These are phyloP conservation scores for Cephaloascus fragrans DNA, from an alignment of 805 yeast genomes.

Conservation along the genomic window DNA sequence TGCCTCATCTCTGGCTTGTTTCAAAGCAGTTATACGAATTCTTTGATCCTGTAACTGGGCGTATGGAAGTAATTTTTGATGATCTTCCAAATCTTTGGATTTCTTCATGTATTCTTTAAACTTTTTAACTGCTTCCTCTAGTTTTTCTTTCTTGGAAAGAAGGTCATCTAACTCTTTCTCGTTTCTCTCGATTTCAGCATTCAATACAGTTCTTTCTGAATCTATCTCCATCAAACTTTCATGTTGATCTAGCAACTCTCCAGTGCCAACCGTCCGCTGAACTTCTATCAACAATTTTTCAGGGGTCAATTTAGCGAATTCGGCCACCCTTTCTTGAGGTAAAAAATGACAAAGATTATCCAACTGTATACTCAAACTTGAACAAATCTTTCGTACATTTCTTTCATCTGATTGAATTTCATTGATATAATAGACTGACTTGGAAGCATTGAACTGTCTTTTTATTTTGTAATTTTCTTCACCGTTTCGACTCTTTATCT, in stretches of 20 bases:
- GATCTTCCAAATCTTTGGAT: conserved; percentile 23
- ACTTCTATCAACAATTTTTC: conserved; percentile 69
- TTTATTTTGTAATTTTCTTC: conserved; percentile 16
- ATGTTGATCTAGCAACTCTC: conserved; percentile 48
- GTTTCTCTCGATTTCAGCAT: conserved; percentile 15
- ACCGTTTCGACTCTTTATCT: conserved; percentile 29
- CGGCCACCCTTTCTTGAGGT: conserved; percentile 93
- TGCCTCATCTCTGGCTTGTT: conserved; percentile 23
- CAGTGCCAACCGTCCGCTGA: conserved; percentile 66
- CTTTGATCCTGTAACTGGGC: conserved; percentile 29
- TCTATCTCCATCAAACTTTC: conserved; percentile 46
- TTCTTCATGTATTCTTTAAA: conserved; percentile 37
- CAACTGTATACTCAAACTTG: conserved; percentile 62
- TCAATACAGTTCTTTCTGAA: conserved; percentile 17
- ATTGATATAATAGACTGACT: conserved; percentile 46
- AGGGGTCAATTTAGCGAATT: conserved; percentile 75
- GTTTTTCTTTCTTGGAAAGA: conserved; percentile 21
- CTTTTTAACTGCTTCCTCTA: conserved; percentile 36
- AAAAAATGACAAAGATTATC: conserved; percentile 90
- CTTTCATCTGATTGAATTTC: conserved; percentile 27
- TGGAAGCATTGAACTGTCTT: conserved; percentile 34
- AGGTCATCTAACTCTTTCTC: conserved; percentile 21
- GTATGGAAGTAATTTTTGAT: conserved; percentile 28
- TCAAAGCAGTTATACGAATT: conserved; percentile 18
- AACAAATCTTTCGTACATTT: conserved; percentile 33